These are phyloP conservation scores for Solanum chilense DNA, from an alignment of 257 asterid species.

Conservation along the genomic window DNA sequence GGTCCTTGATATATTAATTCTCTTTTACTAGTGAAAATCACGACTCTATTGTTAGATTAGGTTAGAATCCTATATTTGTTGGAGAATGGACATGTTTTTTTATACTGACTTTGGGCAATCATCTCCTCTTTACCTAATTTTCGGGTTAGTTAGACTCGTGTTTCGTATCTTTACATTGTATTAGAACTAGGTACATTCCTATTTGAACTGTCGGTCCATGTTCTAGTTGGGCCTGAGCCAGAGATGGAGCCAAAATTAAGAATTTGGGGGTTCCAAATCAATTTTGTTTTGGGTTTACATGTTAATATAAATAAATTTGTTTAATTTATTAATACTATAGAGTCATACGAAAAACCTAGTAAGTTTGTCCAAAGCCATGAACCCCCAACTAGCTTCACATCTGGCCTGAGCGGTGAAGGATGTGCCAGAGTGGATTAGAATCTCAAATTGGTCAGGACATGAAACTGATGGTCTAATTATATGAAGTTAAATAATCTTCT, in stretches of 20 bases:
- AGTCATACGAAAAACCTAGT: too few relatives aligned
- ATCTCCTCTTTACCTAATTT: too few relatives aligned
- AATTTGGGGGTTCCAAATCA: too few relatives aligned
- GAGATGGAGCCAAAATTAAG: too few relatives aligned
- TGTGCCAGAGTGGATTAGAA: not conserved
- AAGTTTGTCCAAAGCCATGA: too few relatives aligned
- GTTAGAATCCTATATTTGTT: not conserved
- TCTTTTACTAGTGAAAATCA: not conserved
- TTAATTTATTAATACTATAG: too few relatives aligned
- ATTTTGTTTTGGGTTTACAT: too few relatives aligned
- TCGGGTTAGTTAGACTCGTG: rapidly evolving
- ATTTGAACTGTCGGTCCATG: not conserved
- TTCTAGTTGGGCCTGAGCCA: too few relatives aligned
- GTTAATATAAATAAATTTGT: too few relatives aligned
- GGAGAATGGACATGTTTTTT: not conserved
- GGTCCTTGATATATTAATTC: not conserved
- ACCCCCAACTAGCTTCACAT: too few relatives aligned
- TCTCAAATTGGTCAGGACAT: not conserved
- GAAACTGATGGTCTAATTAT: not conserved
- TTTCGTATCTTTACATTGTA: too few relatives aligned
- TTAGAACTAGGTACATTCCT: not conserved
- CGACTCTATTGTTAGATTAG: not conserved
- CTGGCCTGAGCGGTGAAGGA: not conserved
- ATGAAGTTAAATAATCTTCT: not conserved
- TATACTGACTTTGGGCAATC: not conserved